Evolutionary conservation across 2,329 filamentous ascomycete genomes (phyloP), one percentile per base, ranked within the genome.

Genomic region (Aspergillus sp.): DNA sequence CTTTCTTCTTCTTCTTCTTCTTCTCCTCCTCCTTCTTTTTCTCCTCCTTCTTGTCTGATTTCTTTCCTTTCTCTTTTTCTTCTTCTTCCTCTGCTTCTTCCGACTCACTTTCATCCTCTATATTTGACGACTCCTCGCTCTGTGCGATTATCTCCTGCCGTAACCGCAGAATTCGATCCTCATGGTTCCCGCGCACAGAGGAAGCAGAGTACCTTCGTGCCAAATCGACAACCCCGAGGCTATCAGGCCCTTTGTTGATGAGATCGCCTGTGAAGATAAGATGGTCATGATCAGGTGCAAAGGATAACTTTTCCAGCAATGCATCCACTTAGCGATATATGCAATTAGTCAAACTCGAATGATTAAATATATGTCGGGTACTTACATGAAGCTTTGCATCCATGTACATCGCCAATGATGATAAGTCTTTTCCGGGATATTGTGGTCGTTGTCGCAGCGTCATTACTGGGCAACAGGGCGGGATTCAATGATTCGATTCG

Each of bases 331-430:
- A 49, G 46, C 45, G 30, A 38, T 15, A 46, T 45, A 12, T 4
- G 15, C 13, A 35, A n/a, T 17, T 23, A 30, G 20, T 15, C 32
- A 15, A n/a, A 43, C 4, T 12, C 25, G 4, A 10, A 10, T 10
- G 2, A 30, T 15, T 25, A 30, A 5, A 15, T 12, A 10, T 10
- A 30, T 30, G 25, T 5, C 10, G 27, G 37, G 37, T 41, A 58
- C 64, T 75, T 69, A 63, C 88, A 75, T 52, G 89, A 80, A 10
- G 78, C 65, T 57, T 81, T 81, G 74, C 93, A 93, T 43, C 93
- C 93, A 71, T 97, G 91, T 12, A 97, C 88, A 70, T 98, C 93
- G 47, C 93, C 91, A 30, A 97, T 76, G 51, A 97, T 76, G 30
- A 97, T 74, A 20, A 98, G 72, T 15, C 90, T 37, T 5, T 37